Conservation (phyloP, 106 monocot species). For the Allium sativum region DNA sequence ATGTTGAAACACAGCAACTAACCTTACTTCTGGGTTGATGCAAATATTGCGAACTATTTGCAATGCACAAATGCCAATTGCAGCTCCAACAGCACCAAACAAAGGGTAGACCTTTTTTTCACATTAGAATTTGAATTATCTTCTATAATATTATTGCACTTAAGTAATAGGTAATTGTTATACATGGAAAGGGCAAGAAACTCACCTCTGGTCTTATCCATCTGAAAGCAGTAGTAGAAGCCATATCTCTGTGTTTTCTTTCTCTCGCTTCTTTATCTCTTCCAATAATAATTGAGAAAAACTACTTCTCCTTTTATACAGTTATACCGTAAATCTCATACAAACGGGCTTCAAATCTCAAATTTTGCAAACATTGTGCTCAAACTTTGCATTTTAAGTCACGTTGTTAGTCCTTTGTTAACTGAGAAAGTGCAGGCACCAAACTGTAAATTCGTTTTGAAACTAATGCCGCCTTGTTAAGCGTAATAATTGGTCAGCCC, state of each 20-base stretch:
- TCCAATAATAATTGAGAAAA: too few species aligned
- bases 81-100: conserved; percentile 46
- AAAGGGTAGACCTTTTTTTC: conserved; percentile 41
- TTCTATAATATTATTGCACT: background rate
- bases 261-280: too few species aligned
- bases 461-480: too few species aligned
- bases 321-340: too few species aligned
- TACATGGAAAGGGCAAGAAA: background rate
- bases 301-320: too few species aligned
- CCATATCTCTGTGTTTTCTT: background rate
- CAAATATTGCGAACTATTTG: conserved; percentile 34
- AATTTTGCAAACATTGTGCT: too few species aligned
- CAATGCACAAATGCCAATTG: conserved; percentile 50
- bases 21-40: conserved; percentile 47
- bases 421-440: too few species aligned
- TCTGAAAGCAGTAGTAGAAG: conserved; percentile 14
- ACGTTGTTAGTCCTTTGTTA: too few species aligned
- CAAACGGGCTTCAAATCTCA: too few species aligned
- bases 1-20: background rate
- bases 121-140: background rate
- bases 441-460: too few species aligned
- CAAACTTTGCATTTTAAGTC: too few species aligned
- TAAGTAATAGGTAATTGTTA: background rate
- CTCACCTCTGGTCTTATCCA: conserved; percentile 49
- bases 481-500: too few species aligned